Conservation (phyloP, 495 filamentous ascomycete species). For the Podospora appendiculata region DNA sequence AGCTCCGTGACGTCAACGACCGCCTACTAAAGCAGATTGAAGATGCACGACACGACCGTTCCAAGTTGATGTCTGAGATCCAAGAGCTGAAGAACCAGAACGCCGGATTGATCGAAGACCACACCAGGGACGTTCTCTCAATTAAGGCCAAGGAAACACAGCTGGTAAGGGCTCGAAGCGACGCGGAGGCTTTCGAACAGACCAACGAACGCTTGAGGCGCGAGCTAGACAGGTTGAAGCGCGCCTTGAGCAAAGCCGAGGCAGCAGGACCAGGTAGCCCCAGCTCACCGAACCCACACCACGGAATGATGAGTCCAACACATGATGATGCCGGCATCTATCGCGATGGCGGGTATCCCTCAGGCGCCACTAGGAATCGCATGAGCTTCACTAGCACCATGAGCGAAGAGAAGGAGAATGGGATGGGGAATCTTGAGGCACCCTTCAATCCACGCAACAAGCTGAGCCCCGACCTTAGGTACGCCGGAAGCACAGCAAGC, state of each 20-base stretch:
- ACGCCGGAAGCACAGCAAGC: conserved; percentile 40
- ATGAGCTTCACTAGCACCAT: conserved; percentile 67
- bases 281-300: conserved; percentile 18
- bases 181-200: conserved; percentile 81
- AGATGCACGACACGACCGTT: conserved; percentile 67
- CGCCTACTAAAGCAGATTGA: conserved; percentile 61
- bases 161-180: conserved; percentile 80
- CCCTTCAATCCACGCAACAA: conserved; percentile 38
- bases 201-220: conserved; percentile 72
- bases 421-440: conserved; percentile 61
- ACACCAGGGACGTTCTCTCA: conserved; percentile 87
- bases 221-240: conserved; percentile 89
- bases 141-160: conserved; percentile 99
- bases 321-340: conserved; percentile 47
- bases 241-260: conserved; percentile 52
- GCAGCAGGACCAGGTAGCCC: conserved; percentile 36
- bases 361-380: conserved; percentile 32
- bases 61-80: conserved; percentile 67
- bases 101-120: conserved; percentile 93
- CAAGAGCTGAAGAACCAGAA: conserved; percentile 91
- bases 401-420: conserved; percentile 80
- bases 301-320: conserved; percentile 33
- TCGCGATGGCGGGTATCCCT: conserved; percentile 40
- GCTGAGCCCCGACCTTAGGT: conserved; percentile 44
- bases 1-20: conserved; percentile 77